Base-by-base conservation (phyloP, 2,329 filamentous ascomycete species). In the Colletotrichum costaricense region DNA sequence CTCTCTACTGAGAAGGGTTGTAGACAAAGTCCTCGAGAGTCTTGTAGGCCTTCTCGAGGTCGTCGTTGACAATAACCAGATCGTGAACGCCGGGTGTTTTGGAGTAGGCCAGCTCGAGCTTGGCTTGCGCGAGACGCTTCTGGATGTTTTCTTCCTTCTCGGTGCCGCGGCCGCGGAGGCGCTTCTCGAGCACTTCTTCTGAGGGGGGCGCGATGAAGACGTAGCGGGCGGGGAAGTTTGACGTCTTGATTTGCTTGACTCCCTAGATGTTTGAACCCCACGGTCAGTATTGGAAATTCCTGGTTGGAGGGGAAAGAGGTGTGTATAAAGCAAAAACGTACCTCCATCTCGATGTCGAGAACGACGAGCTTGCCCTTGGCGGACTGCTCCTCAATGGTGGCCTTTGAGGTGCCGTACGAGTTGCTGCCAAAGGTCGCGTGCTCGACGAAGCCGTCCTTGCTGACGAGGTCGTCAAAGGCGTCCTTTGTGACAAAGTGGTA, bases 311-410 rank as follows among this genome's bases (percentile, higher is more conserved):
- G 26, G 26, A 26, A 26, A 26, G 26, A 9, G 30, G 30, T 33
- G 30, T 3, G 30, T 33, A 9, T 30, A 35, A 12, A 35, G 33
- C 11, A 12, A 35, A 30, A 35, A 12, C 33, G 33, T 35, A 93
- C 92, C 90, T 98, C 95, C 94, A 98, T 98, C 88, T 98, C 96
- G 80, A 98, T 98, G 82, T 98, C 96, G 77, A 98, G 86, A 60
- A 98, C 91, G 74, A 95, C 96, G 55, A 95, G 90, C 79, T 88
- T 89, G 22, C 92, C 93, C 84, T 92, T 90, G 74, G 90, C 89
- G 2, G 89, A 89, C 81, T 95, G 92, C 79, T 94, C 91, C 82
- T 92, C 89, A 75, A 98, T 94, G 33, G 94, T 94, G 82, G 89
- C 87, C 79, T 94, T 92, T 81, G 91, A 94, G 5, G 95, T 98